Percentiles rank a stretch among this genome's conserved stretches.
Evolutionary conservation across 768 basidiomycete genomes (phyloP).

Genomic region (Suillus bovinus): DNA sequence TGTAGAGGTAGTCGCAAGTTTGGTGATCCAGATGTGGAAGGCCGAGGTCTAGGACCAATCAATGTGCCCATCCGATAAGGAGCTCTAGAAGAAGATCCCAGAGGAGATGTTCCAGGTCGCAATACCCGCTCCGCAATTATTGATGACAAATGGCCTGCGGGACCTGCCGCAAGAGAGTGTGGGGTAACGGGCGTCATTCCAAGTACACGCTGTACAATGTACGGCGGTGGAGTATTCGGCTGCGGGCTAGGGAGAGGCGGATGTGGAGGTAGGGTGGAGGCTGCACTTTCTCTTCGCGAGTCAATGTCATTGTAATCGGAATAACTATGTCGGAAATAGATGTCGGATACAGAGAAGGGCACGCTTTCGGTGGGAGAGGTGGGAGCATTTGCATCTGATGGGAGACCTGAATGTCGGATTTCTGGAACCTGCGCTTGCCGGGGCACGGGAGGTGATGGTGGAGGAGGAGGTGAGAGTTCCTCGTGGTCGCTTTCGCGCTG

Average conservation of each 20-base stretch:
- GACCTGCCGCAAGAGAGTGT: constrained; percentile 4
- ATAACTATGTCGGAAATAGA: constrained; percentile 47
- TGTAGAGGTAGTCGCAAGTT: constrained; percentile 33
- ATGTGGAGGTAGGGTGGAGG: constrained; percentile 43
- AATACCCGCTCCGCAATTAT: neutral
- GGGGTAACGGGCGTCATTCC: constrained; percentile 26
- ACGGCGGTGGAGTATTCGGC: constrained; percentile 23
- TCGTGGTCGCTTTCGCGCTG: constrained; percentile 12
- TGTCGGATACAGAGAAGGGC: constrained; percentile 54
- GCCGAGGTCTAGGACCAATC: constrained; percentile 31
- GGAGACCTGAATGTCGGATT: constrained; percentile 27
- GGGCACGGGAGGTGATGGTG: constrained; percentile 19
- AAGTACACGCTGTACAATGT: constrained; percentile 34
- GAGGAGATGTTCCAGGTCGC: constrained; percentile 14
- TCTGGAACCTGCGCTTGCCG: constrained; percentile 30
- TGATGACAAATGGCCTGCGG: constrained; percentile 1
- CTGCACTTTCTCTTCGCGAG: constrained; percentile 34
- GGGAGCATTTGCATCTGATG: constrained; percentile 44
- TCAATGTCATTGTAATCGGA: constrained; percentile 32
- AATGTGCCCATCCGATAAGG: constrained; percentile 23
- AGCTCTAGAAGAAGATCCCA: neutral
- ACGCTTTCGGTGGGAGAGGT: constrained; percentile 62
- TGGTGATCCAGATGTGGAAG: constrained; percentile 22
- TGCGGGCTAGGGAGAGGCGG: constrained; percentile 39
- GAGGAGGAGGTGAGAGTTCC: neutral